Evolutionary conservation across 805 yeast genomes (phyloP).

Genomic region (Hagleromyces aurorensis): DNA sequence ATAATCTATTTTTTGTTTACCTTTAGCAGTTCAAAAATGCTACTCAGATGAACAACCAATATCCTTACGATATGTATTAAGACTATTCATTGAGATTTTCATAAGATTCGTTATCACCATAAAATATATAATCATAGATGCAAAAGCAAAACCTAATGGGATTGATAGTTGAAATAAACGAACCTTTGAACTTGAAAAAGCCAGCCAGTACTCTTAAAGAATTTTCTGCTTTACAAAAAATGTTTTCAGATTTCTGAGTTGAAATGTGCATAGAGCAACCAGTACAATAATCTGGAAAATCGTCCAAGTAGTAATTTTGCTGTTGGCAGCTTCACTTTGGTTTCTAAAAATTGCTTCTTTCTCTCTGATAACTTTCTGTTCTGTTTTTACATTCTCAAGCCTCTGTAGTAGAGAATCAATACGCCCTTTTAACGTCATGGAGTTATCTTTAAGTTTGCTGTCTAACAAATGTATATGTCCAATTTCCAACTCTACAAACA

Average conservation of each 20-base stretch:
- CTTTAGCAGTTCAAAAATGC: too few relatives aligned
- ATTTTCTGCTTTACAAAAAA: conserved; percentile 86
- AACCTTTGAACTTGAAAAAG: too few relatives aligned
- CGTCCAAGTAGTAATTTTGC: conserved; percentile 68
- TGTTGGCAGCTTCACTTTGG: conserved; percentile 67
- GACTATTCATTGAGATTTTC: too few relatives aligned
- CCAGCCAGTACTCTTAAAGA: too few relatives aligned
- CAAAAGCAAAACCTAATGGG: too few relatives aligned
- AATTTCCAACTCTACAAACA: conserved; percentile 63
- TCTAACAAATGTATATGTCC: conserved; percentile 63
- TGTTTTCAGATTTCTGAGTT: conserved; percentile 65
- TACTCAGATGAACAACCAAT: too few relatives aligned
- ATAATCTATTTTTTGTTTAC: too few relatives aligned
- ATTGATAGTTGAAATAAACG: too few relatives aligned
- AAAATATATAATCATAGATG: too few relatives aligned
- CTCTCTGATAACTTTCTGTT: conserved; percentile 55
- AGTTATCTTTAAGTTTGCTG: conserved; percentile 47
- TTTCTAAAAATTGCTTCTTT: conserved; percentile 74
- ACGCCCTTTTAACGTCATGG: conserved; percentile 45
- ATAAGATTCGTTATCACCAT: too few relatives aligned
- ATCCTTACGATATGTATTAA: too few relatives aligned
- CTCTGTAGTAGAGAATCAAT: conserved; percentile 50
- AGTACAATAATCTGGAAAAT: conserved; percentile 62
- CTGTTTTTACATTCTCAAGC: conserved; percentile 50
- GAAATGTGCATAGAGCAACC: conserved; percentile 63